These are phyloP conservation scores for Candida boleticola DNA, from an alignment of 805 yeast species.

Conservation along the genomic window DNA sequence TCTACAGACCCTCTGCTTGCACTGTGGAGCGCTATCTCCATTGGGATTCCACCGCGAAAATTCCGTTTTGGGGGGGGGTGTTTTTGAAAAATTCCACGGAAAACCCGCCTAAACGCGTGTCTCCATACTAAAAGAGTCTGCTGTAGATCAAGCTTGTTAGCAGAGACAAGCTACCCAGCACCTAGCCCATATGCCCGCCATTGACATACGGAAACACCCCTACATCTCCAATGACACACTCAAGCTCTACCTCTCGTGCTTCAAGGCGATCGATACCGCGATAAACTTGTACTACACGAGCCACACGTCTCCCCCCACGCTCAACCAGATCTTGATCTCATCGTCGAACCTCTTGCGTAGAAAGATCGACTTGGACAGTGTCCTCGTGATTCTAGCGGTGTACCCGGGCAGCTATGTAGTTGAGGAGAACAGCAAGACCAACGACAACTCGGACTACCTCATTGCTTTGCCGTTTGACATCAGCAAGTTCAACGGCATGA, in stretches of 20 bases:
- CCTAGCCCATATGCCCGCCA: too few relatives aligned
- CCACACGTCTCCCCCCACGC: slow-evolving; percentile 26
- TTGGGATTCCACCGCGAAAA: too few relatives aligned
- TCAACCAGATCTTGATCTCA: slow-evolving; percentile 18
- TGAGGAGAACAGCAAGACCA: slow-evolving; percentile 2
- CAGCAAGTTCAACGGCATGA: slow-evolving; percentile 11
- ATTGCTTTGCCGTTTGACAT: slow-evolving; percentile 11
- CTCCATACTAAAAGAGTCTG: too few relatives aligned
- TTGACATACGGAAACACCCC: not conserved
- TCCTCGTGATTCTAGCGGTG: slow-evolving; percentile 18
- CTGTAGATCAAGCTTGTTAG: too few relatives aligned
- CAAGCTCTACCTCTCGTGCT: not conserved
- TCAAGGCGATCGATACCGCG: slow-evolving; percentile 30
- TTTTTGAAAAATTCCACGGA: too few relatives aligned
- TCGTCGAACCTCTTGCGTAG: slow-evolving; percentile 17
- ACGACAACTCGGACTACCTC: slow-evolving; percentile 1
- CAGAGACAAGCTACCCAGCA: too few relatives aligned
- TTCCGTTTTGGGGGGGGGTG: too few relatives aligned
- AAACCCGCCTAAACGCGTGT: too few relatives aligned
- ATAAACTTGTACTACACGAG: slow-evolving; percentile 32
- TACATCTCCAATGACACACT: not conserved
- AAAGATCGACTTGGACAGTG: slow-evolving; percentile 16
- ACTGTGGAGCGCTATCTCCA: too few relatives aligned
- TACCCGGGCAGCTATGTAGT: slow-evolving; percentile 14
- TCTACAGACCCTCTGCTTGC: too few relatives aligned